Evolutionary conservation across 495 filamentous ascomycete genomes (phyloP).

Genomic region (Penicillium bovifimosum): DNA sequence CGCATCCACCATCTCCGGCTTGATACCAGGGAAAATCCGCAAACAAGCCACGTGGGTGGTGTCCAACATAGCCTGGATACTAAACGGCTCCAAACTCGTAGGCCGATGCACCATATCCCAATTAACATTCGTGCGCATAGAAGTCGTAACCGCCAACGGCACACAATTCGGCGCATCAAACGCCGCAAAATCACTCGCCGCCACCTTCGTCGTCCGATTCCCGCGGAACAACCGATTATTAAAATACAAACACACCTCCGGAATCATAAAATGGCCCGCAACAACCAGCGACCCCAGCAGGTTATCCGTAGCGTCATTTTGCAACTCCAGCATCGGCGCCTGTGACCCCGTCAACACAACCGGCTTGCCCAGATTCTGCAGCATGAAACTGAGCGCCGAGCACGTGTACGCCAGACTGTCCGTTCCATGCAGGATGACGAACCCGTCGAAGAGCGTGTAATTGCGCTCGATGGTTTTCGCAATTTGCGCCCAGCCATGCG

Average conservation of each 20-base stretch:
- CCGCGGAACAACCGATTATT: slow-evolving; percentile 88
- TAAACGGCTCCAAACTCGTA: slow-evolving; percentile 65
- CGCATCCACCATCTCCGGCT: slow-evolving; percentile 88
- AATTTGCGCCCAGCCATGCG: slow-evolving; percentile 85
- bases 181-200: slow-evolving; percentile 78
- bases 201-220: slow-evolving; percentile 85
- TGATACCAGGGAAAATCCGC: slow-evolving; percentile 92
- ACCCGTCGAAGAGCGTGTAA: slow-evolving; percentile 88
- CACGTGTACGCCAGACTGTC: slow-evolving; percentile 90
- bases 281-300: slow-evolving; percentile 87
- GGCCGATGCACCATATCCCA: slow-evolving; percentile 80
- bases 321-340: slow-evolving; percentile 84
- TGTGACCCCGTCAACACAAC: slow-evolving; percentile 90
- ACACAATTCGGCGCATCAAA: slow-evolving; percentile 82
- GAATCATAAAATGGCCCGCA: slow-evolving; percentile 93
- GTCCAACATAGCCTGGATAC: slow-evolving; percentile 70
- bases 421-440: slow-evolving; percentile 94
- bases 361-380: slow-evolving; percentile 85
- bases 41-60: slow-evolving; percentile 88
- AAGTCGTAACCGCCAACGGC: slow-evolving; percentile 74
- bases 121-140: slow-evolving; percentile 73
- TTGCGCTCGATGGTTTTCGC: slow-evolving; percentile 64
- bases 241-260: slow-evolving; percentile 95
- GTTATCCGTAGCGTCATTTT: slow-evolving; percentile 96
- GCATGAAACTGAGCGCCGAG: slow-evolving; percentile 91